phyloP scores from a whole-genome alignment of 2,329 filamentous ascomycete species.

The Botrytis sinoallii region DNA sequence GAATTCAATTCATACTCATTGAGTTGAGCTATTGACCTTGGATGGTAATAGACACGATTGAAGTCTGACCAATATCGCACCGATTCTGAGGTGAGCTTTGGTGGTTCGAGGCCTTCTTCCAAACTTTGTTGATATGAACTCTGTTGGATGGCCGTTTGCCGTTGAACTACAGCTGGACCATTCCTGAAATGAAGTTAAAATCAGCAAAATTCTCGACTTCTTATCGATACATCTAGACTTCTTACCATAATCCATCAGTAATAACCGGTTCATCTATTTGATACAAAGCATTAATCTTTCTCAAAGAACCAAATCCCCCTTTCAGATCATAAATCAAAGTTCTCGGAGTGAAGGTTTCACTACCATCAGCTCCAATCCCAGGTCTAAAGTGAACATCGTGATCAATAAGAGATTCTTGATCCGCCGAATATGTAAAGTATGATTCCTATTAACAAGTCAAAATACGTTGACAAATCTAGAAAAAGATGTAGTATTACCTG shows the following conservation, averaged over 20 bases:
- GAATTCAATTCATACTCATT: conserved; percentile 85
- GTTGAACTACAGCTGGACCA: conserved; percentile 65
- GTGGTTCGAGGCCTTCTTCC: conserved; percentile 63
- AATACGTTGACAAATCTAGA: too few species aligned
- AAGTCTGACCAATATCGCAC: conserved; percentile 98
- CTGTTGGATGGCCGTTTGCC: conserved; percentile 62
- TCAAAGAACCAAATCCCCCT: conserved; percentile 83
- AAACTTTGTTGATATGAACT: conserved; percentile 78
- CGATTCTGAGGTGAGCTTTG: conserved; percentile 61
- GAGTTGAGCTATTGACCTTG: conserved; percentile 79
- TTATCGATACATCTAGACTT: not conserved
- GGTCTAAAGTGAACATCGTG: conserved; percentile 87
- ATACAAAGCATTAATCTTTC: conserved; percentile 86
- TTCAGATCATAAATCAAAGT: conserved; percentile 95
- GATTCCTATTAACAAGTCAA: conserved; percentile 65
- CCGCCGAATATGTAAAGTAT: conserved; percentile 83
- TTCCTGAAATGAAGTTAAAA: conserved; percentile 48
- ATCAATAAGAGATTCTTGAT: conserved; percentile 66
- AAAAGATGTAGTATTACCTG: conserved; percentile 54
- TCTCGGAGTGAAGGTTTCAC: conserved; percentile 88
- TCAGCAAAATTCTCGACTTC: not conserved
- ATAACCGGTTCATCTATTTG: conserved; percentile 38
- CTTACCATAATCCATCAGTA: conserved; percentile 42
- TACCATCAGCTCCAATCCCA: conserved; percentile 76
- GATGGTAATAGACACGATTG: conserved; percentile 88